Percentiles rank a stretch among this genome's conserved stretches.
Conservation (phyloP, 1,139 yeast species). For the Yamadazyma pseudoaaseri region DNA sequence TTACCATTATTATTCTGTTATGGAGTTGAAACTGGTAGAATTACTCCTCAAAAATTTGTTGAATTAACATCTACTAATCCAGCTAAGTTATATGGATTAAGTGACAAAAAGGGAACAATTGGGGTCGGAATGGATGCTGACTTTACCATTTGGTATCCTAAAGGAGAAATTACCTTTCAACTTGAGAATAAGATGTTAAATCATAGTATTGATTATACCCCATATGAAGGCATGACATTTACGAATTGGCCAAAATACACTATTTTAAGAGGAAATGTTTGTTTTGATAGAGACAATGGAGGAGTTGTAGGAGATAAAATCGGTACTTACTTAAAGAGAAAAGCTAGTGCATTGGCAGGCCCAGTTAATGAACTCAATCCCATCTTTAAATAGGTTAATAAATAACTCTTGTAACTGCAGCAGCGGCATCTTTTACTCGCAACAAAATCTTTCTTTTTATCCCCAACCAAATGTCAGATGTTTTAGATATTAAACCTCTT, state of each 20-base stretch:
- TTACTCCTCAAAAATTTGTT: slow-evolving; percentile 40
- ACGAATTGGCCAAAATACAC: slow-evolving; percentile 49
- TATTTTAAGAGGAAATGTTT: slow-evolving; percentile 34
- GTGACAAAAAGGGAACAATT: slow-evolving; percentile 36
- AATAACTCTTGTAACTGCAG: not conserved
- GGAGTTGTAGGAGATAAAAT: slow-evolving; percentile 18
- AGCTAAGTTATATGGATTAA: slow-evolving; percentile 41
- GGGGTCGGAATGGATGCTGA: slow-evolving; percentile 46
- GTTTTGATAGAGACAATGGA: slow-evolving; percentile 33
- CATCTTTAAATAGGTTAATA: slow-evolving; percentile 6
- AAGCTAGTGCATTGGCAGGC: slow-evolving; percentile 19
- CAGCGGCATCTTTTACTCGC: not conserved
- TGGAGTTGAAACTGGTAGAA: slow-evolving; percentile 40
- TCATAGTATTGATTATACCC: slow-evolving; percentile 46
- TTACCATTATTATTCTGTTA: slow-evolving; percentile 40
- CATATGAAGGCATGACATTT: slow-evolving; percentile 41
- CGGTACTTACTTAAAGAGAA: slow-evolving; percentile 27
- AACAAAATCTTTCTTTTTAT: not conserved
- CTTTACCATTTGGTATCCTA: slow-evolving; percentile 44
- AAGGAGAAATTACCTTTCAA: slow-evolving; percentile 22
- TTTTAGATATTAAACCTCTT: slow-evolving; percentile 13
- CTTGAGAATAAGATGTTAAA: slow-evolving; percentile 35
- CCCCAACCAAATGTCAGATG: slow-evolving; percentile 5
- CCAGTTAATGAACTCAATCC: slow-evolving; percentile 11
- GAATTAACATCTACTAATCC: slow-evolving; percentile 42